Conservation (phyloP, 2,329 filamentous ascomycete species). For the Nothophoma quercina region DNA sequence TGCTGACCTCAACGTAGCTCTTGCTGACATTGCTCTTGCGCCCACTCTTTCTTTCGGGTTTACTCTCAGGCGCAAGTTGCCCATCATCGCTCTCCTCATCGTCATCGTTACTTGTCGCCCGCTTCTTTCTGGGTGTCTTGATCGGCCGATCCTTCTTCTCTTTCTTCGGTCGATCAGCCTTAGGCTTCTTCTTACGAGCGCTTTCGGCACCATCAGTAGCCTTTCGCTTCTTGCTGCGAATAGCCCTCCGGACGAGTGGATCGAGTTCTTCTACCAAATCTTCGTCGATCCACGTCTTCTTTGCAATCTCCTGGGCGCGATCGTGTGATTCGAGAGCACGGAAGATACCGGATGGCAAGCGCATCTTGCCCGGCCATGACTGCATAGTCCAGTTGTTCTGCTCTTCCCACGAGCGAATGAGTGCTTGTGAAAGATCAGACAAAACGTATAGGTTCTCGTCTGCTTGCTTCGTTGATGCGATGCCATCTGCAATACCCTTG, state of each 20-base stretch:
- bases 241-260: slow-evolving; percentile 71
- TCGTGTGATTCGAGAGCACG: slow-evolving; percentile 76
- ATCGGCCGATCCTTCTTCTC: slow-evolving; percentile 36
- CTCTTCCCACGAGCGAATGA: slow-evolving; percentile 87
- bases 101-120: slow-evolving; percentile 42
- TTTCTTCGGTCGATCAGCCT: slow-evolving; percentile 40
- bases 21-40: slow-evolving; percentile 48
- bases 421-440: slow-evolving; percentile 83
- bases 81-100: slow-evolving; percentile 42
- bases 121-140: slow-evolving; percentile 51
- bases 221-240: slow-evolving; percentile 67
- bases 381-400: slow-evolving; percentile 85
- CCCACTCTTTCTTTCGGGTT: slow-evolving; percentile 53
- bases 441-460: slow-evolving; percentile 84
- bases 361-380: slow-evolving; percentile 80
- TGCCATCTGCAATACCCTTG: slow-evolving; percentile 85
- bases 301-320: slow-evolving; percentile 82
- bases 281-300: slow-evolving; percentile 83
- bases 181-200: slow-evolving; percentile 44
- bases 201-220: slow-evolving; percentile 39
- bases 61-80: slow-evolving; percentile 46
- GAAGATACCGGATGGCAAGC: slow-evolving; percentile 82
- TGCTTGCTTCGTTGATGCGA: slow-evolving; percentile 61
- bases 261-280: slow-evolving; percentile 78
- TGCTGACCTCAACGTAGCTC: slow-evolving; percentile 56